Conservation (phyloP, 2,329 filamentous ascomycete species). For the Albophoma yamanashiensis region DNA sequence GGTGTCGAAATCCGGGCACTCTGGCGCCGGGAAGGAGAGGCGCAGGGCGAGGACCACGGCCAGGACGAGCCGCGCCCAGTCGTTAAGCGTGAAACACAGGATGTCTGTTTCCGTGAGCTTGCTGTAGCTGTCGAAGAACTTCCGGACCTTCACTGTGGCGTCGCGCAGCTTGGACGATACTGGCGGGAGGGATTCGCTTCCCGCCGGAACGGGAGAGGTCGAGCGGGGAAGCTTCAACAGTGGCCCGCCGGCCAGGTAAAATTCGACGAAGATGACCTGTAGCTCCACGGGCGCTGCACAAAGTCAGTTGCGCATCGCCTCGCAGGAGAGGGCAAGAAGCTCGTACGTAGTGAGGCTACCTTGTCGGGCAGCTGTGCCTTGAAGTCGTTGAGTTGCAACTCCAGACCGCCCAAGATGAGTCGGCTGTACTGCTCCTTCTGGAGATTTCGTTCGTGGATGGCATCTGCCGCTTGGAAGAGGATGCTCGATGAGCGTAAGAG, state of each 20-base stretch:
- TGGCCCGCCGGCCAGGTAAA: conserved; percentile 28
- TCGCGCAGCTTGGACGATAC: conserved; percentile 10
- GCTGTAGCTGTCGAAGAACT: conserved; percentile 21
- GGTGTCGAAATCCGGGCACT: conserved; percentile 24
- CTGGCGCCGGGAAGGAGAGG: conserved; percentile 32
- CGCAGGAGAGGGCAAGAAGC: not conserved
- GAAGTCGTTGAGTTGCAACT: conserved; percentile 33
- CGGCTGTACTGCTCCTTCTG: conserved; percentile 27
- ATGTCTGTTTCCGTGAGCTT: conserved; percentile 19
- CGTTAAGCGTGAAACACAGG: conserved; percentile 25
- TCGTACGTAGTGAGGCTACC: conserved; percentile 14
- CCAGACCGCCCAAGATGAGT: conserved; percentile 36
- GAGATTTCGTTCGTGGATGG: conserved; percentile 15
- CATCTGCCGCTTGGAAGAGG: conserved; percentile 23
- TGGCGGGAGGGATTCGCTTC: conserved; percentile 5
- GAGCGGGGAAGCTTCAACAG: conserved; percentile 16
- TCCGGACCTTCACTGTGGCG: conserved; percentile 14
- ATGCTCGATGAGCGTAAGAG: conserved; percentile 31
- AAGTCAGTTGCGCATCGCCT: conserved; percentile 7
- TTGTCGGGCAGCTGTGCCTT: conserved; percentile 22
- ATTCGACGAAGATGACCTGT: conserved; percentile 22
- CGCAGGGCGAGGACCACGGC: conserved; percentile 31
- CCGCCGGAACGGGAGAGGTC: conserved; percentile 1
- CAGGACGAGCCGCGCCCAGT: conserved; percentile 32
- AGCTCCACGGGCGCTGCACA: conserved; percentile 17